Evolutionary conservation across 2,329 filamentous ascomycete species (phyloP), one percentile per base, ranked within the genome.

Genomic region (Phyllosticta paracitricarpa): DNA sequence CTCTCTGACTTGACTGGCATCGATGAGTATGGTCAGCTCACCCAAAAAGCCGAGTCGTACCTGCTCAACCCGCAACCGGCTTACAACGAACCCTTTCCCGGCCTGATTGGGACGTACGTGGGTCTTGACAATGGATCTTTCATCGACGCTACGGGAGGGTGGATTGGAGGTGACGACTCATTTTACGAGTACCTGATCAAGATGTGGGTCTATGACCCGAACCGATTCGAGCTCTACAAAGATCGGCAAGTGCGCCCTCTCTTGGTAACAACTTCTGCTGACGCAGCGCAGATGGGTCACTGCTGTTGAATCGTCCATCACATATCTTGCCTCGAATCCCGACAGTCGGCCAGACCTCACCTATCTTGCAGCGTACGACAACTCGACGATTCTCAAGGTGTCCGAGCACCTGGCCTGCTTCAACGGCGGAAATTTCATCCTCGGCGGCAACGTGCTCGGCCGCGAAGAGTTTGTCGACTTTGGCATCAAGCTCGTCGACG

Each of bases 151-250:
- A 68, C 66, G 1, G 90, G 91, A 58, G 88, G 89, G 54, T 96
- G 90, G 90, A 82, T 83, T 51, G 89, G 87, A 57, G 87, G 88
- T 6, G 82, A 82, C 30, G 90, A 95, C 72, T 89, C 85, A 53
- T 95, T 87, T 75, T 96, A 95, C 75, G 90, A 95, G 75, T 95
- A 95, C 68, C 82, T 96, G 33, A 87, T 96, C 73, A 96, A 96
- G 78, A 93, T 94, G 89, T 95, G 86, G 68, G 74, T 93, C 60
- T 95, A 95, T 71, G 87, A 93, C 69, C 79, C 84, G 0, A 66
- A 72, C 5, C 80, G 84, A 2, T 95, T 89, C 68, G 73, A 68
- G 1, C 64, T 73, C 2, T 91, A 93, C 75, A 84, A 81, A 67
- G 86, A 92, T 64, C 84, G 84, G 56, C 67, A 64, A 55, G 63